A percentile compares a stretch with the other conserved stretches of the same genome.
Conservation (phyloP, 2,329 filamentous ascomycete genomes). For the Sporothrix brunneoviolacea region DNA sequence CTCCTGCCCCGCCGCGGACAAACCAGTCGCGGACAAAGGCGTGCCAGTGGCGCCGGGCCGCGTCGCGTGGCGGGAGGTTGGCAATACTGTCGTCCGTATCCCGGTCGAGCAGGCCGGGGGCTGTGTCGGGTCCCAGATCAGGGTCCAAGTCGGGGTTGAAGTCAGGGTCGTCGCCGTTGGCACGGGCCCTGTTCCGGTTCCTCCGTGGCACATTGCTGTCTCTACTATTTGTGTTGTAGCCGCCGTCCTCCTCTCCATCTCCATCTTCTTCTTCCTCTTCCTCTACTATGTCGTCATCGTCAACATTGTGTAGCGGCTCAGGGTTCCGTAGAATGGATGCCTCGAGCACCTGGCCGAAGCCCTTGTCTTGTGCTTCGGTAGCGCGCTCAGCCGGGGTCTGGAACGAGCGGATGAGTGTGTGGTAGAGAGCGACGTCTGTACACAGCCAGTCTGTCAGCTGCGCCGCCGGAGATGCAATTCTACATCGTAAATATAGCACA, state of each 20-base stretch:
- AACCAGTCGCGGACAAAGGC: conserved; percentile 70
- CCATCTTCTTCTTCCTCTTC: conserved; percentile 14
- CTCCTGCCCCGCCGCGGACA: conserved; percentile 53
- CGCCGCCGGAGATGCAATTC: too few relatives aligned
- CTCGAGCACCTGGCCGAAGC: conserved; percentile 72
- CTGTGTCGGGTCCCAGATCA: conserved; percentile 30
- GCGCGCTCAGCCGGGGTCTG: conserved; percentile 68
- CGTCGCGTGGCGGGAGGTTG: conserved; percentile 40
- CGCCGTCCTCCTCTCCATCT: not conserved
- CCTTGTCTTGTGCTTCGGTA: conserved; percentile 64
- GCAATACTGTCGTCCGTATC: too few relatives aligned
- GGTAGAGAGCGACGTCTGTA: conserved; percentile 72
- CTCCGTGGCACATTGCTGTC: too few relatives aligned
- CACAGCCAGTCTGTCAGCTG: too few relatives aligned
- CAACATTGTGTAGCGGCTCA: conserved; percentile 6
- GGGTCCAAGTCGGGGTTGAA: conserved; percentile 43
- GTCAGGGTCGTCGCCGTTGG: conserved; percentile 20
- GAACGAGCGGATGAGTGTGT: conserved; percentile 69
- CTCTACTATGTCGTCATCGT: conserved; percentile 4
- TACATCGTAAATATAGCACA: too few relatives aligned
- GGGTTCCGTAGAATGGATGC: conserved; percentile 55
- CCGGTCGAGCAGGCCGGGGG: not conserved
- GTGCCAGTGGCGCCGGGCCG: conserved; percentile 63
- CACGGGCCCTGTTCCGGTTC: not conserved
- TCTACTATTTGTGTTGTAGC: too few relatives aligned